Percentiles rank a stretch among this genome's conserved stretches.
These are phyloP conservation scores for Nitzschia sp. DNA, from an alignment of 108 stramenopile genomes.

Conservation along the genomic window DNA sequence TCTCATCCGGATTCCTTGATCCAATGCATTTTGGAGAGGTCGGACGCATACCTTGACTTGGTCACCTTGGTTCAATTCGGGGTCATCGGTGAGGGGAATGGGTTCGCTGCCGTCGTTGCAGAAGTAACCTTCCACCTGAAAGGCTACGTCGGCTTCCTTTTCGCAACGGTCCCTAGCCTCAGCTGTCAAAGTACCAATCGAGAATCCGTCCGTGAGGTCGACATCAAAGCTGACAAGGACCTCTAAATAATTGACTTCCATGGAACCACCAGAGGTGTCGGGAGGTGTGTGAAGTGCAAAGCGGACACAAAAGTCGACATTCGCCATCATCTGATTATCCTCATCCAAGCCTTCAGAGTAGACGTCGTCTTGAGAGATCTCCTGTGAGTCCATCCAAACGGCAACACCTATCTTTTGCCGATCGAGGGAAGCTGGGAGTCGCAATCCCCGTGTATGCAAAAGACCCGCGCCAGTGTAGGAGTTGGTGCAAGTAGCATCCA, in stretches of 20 bases:
- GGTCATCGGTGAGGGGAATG: neutral
- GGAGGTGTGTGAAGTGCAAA: neutral
- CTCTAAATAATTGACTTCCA: conserved; percentile 10
- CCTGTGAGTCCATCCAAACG: neutral
- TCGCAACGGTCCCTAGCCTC: neutral
- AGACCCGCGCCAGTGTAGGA: neutral
- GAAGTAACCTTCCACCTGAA: conserved; percentile 3
- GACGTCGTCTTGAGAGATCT: neutral
- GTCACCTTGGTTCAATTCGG: neutral
- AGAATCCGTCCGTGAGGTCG: conserved; percentile 1
- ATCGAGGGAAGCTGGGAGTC: neutral
- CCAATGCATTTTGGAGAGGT: neutral
- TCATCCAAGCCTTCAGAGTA: neutral
- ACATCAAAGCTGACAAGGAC: neutral
- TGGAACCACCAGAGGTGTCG: neutral
- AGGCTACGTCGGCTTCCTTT: neutral
- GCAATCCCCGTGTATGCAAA: neutral
- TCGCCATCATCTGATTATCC: neutral
- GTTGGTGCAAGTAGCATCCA: conserved; percentile 1
- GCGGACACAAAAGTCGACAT: conserved; percentile 5
- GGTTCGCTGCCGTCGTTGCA: neutral
- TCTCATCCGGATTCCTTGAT: neutral
- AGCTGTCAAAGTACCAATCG: neutral
- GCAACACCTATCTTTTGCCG: neutral
- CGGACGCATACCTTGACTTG: conserved; percentile 3